phyloP scores from a whole-genome alignment of 345 rosid species.

The Eucalyptus fibrosa region DNA sequence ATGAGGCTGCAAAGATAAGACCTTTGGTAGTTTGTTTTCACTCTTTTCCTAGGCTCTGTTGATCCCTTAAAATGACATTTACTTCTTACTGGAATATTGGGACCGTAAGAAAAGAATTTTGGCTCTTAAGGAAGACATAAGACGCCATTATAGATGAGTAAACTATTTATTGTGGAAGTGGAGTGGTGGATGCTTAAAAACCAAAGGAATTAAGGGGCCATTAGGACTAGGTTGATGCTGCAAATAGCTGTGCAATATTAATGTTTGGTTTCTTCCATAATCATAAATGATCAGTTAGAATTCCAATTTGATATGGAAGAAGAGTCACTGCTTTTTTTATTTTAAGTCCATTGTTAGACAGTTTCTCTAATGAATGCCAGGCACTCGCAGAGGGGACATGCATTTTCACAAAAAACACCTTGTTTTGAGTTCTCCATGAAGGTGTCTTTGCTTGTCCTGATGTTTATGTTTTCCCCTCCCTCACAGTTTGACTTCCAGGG shows the following conservation, averaged over 20 bases:
- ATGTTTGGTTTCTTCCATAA: not conserved
- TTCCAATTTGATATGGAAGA: not conserved
- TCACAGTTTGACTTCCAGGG: slow-evolving; percentile 65
- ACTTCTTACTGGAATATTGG: not conserved
- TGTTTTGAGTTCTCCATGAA: not conserved
- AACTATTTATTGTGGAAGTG: not conserved
- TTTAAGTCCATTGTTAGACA: not conserved
- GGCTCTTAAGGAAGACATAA: not conserved
- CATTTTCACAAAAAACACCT: not conserved
- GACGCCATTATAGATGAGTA: not conserved
- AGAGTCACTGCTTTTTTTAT: not conserved
- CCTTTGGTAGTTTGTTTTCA: not conserved
- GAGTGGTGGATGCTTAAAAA: not conserved
- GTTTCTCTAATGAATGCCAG: not conserved
- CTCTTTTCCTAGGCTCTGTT: not conserved
- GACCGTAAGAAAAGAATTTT: not conserved
- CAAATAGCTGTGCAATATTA: not conserved
- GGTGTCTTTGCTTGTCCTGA: not conserved
- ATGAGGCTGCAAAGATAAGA: not conserved
- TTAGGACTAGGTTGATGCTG: not conserved
- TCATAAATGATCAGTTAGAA: not conserved
- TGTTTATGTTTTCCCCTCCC: not conserved
- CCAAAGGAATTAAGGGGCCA: not conserved
- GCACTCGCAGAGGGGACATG: not conserved
- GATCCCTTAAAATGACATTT: not conserved